Evolutionary conservation across 2,329 filamentous ascomycete species (phyloP).

Genomic region (Gremmenia infestans): DNA sequence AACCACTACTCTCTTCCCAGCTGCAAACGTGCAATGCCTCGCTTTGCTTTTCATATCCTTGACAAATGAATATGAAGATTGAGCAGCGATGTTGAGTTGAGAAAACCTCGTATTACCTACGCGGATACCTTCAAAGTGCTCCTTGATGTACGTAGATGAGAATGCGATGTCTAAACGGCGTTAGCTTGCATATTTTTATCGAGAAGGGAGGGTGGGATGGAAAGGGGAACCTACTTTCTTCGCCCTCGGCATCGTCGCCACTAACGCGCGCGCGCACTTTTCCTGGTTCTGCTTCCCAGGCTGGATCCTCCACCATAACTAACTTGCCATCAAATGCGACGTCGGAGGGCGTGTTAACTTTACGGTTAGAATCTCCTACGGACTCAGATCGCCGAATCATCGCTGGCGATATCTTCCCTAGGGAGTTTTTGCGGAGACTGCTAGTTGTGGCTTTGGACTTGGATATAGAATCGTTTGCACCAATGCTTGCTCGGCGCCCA

Average conservation of each 20-base stretch:
- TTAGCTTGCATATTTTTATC: neutral
- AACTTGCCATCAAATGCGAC: neutral
- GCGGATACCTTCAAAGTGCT: neutral
- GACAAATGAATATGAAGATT: neutral
- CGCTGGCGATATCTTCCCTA: neutral
- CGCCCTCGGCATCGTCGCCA: neutral
- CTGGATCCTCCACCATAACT: neutral
- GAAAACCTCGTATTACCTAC: neutral
- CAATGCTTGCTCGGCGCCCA: neutral
- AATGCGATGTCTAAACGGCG: neutral
- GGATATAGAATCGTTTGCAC: neutral
- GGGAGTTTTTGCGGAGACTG: neutral
- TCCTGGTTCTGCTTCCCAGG: neutral
- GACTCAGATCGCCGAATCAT: neutral
- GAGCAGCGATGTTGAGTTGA: neutral
- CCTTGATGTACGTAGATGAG: neutral
- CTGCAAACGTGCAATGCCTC: neutral
- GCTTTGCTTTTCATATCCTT: neutral
- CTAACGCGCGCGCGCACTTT: neutral
- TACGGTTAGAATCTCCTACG: neutral
- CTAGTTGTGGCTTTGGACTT: too few relatives aligned
- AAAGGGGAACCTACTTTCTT: neutral
- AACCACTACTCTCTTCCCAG: neutral
- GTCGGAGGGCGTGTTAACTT: neutral
- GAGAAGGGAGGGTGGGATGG: neutral